Evolutionary conservation across 2,329 filamentous ascomycete species (phyloP).

Genomic region (Dactylellina parvicollis): DNA sequence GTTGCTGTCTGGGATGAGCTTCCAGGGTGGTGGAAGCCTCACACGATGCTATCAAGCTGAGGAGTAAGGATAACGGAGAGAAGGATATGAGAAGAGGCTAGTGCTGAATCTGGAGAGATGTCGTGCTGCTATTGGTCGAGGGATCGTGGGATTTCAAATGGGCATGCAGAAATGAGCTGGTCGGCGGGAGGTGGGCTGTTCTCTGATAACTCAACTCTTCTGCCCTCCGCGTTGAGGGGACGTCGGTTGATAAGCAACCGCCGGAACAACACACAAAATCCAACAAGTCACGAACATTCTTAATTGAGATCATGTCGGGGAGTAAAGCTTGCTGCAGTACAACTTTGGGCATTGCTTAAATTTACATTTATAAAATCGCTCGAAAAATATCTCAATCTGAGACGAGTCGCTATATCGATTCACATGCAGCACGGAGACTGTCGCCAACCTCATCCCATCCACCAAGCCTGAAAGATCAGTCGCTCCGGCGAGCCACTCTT

Average conservation of each 20-base stretch:
- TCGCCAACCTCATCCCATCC: no score
- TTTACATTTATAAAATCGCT: no score
- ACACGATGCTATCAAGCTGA: slow-evolving; percentile 14
- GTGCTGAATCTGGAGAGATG: slow-evolving; percentile 26
- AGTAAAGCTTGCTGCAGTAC: no score
- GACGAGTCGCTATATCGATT: no score
- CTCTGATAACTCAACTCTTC: slow-evolving; percentile 7
- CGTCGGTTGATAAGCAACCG: slow-evolving; percentile 26
- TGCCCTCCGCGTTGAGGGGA: neutral
- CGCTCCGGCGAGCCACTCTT: slow-evolving; percentile 15
- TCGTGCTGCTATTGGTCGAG: slow-evolving; percentile 33
- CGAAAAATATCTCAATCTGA: no score
- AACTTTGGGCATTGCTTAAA: no score
- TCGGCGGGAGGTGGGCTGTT: slow-evolving; percentile 33
- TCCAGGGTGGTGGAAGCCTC: slow-evolving; percentile 51
- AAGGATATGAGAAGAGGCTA: slow-evolving; percentile 25
- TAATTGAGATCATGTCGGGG: no score
- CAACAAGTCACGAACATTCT: no score
- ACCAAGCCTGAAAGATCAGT: neutral
- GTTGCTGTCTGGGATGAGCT: slow-evolving; percentile 40
- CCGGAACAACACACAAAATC: slow-evolving; percentile 49
- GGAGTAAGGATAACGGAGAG: slow-evolving; percentile 9
- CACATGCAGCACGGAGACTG: no score
- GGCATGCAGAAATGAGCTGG: slow-evolving; percentile 39
- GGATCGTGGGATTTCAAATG: neutral